phyloP scores from a whole-genome alignment of 2,329 filamentous ascomycete species.

The Penicillium nordicum region DNA sequence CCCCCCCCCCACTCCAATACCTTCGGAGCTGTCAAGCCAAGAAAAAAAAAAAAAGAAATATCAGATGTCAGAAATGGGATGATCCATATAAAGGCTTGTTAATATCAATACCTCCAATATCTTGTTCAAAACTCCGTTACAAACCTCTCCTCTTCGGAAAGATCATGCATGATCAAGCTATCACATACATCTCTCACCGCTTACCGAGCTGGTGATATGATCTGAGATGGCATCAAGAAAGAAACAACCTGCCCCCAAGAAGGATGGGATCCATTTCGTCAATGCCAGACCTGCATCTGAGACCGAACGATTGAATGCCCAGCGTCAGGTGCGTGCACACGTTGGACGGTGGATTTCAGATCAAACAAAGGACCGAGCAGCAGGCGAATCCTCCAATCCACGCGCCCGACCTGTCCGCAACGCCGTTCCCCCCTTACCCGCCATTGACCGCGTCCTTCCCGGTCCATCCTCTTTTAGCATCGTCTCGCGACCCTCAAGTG shows the following conservation, averaged over 20 bases:
- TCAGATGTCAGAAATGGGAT: not conserved
- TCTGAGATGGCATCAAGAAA: conserved; percentile 25
- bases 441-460: not conserved
- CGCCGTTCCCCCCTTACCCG: not conserved
- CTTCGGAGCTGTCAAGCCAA: not conserved
- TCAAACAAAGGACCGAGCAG: conserved; percentile 31
- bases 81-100: not conserved
- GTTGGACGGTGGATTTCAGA: conserved; percentile 38
- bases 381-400: conserved; percentile 5
- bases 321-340: conserved; percentile 33
- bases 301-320: conserved; percentile 25
- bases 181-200: not conserved
- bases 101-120: not conserved
- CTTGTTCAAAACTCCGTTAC: not conserved
- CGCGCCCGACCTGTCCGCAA: not conserved
- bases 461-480: conserved; percentile 6
- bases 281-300: conserved; percentile 34
- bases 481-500: conserved; percentile 4
- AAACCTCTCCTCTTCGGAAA: not conserved
- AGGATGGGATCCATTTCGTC: conserved; percentile 32
- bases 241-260: conserved; percentile 18
- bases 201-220: not conserved
- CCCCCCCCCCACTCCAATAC: not conserved
- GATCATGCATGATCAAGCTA: not conserved
- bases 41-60: too few relatives aligned